Percentiles rank a stretch among this genome's conserved stretches.
Conservation (phyloP, 2,329 filamentous ascomycete species). For the Simplicillium aogashimaense region DNA sequence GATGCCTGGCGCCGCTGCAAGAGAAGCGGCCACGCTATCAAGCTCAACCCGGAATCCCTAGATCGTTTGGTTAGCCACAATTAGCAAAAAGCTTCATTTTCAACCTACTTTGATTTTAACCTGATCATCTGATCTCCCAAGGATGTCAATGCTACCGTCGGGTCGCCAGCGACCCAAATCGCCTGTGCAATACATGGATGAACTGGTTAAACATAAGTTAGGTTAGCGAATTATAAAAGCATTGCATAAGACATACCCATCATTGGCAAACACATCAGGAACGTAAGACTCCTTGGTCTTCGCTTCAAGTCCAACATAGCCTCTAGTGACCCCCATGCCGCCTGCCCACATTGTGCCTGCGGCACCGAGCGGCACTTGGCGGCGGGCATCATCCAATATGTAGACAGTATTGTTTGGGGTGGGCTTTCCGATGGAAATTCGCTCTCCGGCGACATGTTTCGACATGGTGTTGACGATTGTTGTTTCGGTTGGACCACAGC, state of each 20-base stretch:
- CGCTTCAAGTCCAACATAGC: conserved; percentile 43
- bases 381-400: conserved; percentile 35
- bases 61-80: conserved; percentile 1
- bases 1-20: conserved; percentile 34
- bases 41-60: conserved; percentile 51
- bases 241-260: conserved; percentile 30
- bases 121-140: conserved; percentile 50
- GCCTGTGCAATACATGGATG: conserved; percentile 49
- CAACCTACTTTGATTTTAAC: conserved; percentile 44
- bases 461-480: conserved; percentile 51
- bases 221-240: conserved; percentile 1
- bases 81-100: neutral
- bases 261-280: conserved; percentile 36
- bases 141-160: conserved; percentile 42
- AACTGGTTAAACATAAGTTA: conserved; percentile 14
- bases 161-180: conserved; percentile 45
- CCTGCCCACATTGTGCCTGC: conserved; percentile 48
- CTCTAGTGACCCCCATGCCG: conserved; percentile 42
- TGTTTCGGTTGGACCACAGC: conserved; percentile 50
- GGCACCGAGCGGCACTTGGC: conserved; percentile 34
- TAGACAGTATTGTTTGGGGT: conserved; percentile 48
- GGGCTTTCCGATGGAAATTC: conserved; percentile 43
- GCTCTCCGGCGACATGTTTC: conserved; percentile 32
- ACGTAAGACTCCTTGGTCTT: conserved; percentile 40
- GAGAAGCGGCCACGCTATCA: conserved; percentile 43